phyloP scores from a whole-genome alignment of 768 basidiomycete genomes.

The Auricularia sp. region DNA sequence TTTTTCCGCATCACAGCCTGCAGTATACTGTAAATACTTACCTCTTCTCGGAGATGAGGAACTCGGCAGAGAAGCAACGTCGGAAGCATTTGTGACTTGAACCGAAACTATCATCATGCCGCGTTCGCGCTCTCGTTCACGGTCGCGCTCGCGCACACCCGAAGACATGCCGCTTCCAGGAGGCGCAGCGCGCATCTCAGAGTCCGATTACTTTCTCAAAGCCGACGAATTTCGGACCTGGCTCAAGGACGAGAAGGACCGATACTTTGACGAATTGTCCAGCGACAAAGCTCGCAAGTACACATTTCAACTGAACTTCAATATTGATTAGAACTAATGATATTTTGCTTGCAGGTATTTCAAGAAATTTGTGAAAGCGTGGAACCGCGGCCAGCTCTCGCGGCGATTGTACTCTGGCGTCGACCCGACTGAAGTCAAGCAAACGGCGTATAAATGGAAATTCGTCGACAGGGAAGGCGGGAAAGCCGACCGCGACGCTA shows the following conservation, averaged over 20 bases:
- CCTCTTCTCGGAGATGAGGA: too few relatives aligned
- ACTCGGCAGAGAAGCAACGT: too few relatives aligned
- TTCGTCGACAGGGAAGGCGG: constrained; percentile 56
- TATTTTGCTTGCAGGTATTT: constrained; percentile 55
- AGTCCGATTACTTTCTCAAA: constrained; percentile 84
- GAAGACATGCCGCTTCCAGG: constrained; percentile 32
- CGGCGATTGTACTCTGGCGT: constrained; percentile 60
- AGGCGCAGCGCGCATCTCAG: constrained; percentile 53
- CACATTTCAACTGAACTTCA: constrained; percentile 15
- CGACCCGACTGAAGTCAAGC: constrained; percentile 45
- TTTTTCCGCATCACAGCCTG: too few relatives aligned
- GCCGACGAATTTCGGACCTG: constrained; percentile 78
- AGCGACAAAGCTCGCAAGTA: constrained; percentile 73
- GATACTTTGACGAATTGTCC: constrained; percentile 84
- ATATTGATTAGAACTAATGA: constrained; percentile 19
- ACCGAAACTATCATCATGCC: neutral
- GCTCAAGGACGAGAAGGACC: constrained; percentile 60
- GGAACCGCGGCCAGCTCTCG: constrained; percentile 71
- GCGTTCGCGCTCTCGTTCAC: constrained; percentile 8
- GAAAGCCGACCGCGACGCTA: constrained; percentile 44
- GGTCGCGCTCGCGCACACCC: constrained; percentile 1
- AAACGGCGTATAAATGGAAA: constrained; percentile 82
- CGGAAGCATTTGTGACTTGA: too few relatives aligned
- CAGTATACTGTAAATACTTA: too few relatives aligned
- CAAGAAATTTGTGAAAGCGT: constrained; percentile 83